These are phyloP conservation scores for Arthrobotrys entomopaga DNA, from an alignment of 2,329 filamentous ascomycete species.

Conservation along the genomic window DNA sequence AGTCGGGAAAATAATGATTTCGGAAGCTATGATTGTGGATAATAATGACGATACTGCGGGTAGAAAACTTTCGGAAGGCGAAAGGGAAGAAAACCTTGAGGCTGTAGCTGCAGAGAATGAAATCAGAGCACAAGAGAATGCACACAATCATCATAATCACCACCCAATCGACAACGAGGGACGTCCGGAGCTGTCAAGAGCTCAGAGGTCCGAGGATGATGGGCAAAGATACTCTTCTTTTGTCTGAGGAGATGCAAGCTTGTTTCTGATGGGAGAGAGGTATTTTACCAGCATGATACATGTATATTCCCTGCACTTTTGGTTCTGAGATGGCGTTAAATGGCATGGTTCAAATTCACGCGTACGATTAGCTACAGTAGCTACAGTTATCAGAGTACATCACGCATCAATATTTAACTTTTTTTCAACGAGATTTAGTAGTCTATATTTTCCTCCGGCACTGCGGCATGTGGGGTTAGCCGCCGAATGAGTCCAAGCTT, in stretches of 20 bases:
- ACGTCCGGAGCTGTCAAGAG: not conserved
- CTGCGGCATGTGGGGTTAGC: too few relatives aligned
- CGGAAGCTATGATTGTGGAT: not conserved
- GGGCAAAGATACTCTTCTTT: conserved; percentile 8
- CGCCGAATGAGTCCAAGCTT: too few relatives aligned
- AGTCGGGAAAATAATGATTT: conserved; percentile 61
- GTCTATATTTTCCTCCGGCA: too few relatives aligned
- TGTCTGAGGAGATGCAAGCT: not conserved
- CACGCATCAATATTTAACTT: too few relatives aligned
- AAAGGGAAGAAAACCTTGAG: not conserved
- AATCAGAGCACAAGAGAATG: conserved; percentile 11
- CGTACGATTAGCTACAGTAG: too few relatives aligned
- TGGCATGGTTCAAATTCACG: too few relatives aligned
- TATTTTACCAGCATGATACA: too few relatives aligned
- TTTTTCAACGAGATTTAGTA: too few relatives aligned
- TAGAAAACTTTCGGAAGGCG: not conserved
- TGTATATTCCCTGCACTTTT: too few relatives aligned
- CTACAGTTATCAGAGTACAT: too few relatives aligned
- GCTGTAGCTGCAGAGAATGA: conserved; percentile 11
- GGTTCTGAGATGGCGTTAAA: too few relatives aligned
- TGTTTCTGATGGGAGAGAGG: too few relatives aligned
- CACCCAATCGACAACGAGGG: not conserved
- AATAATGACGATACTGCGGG: not conserved
- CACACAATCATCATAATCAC: not conserved
- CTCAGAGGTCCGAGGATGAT: not conserved